Evolutionary conservation across 768 basidiomycete genomes (phyloP).

Genomic region (Leucosporidium creatinivorum): DNA sequence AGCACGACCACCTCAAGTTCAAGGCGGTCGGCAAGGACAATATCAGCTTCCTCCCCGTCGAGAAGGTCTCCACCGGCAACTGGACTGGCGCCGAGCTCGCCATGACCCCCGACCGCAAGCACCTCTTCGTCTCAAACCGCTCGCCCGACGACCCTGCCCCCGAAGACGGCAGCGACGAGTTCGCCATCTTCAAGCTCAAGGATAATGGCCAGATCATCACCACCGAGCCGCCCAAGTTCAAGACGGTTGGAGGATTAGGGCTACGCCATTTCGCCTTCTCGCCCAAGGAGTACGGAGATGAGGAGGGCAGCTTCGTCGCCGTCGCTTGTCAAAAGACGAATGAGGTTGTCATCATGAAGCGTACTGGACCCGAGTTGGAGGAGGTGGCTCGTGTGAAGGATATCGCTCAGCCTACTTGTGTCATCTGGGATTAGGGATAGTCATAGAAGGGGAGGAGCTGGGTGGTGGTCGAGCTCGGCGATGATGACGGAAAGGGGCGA

Average conservation of each 20-base stretch:
- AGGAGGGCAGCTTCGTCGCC: constrained; percentile 12
- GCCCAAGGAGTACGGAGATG: not conserved
- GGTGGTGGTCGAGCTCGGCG: not conserved
- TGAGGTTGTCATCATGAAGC: constrained; percentile 20
- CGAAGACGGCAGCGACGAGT: constrained; percentile 11
- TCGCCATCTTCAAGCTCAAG: constrained; percentile 18
- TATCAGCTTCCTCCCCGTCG: constrained; percentile 12
- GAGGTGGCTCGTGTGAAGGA: constrained; percentile 20
- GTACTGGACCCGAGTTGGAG: not conserved
- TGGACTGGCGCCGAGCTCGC: constrained; percentile 29
- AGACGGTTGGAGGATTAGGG: constrained; percentile 12
- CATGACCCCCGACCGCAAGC: not conserved
- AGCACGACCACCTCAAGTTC: not conserved
- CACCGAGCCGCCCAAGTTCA: not conserved
- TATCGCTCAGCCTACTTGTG: constrained; percentile 13
- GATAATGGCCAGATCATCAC: constrained; percentile 5
- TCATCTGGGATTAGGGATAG: constrained; percentile 6
- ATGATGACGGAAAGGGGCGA: too few species aligned
- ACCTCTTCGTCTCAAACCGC: constrained; percentile 28
- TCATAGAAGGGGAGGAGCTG: not conserved
- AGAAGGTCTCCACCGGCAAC: not conserved
- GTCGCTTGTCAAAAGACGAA: constrained; percentile 25
- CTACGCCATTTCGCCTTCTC: constrained; percentile 15
- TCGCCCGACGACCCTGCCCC: constrained; percentile 18
- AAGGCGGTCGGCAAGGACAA: constrained; percentile 12